Conservation (phyloP, 495 filamentous ascomycete genomes). For the Chlorociboria aeruginascens region DNA sequence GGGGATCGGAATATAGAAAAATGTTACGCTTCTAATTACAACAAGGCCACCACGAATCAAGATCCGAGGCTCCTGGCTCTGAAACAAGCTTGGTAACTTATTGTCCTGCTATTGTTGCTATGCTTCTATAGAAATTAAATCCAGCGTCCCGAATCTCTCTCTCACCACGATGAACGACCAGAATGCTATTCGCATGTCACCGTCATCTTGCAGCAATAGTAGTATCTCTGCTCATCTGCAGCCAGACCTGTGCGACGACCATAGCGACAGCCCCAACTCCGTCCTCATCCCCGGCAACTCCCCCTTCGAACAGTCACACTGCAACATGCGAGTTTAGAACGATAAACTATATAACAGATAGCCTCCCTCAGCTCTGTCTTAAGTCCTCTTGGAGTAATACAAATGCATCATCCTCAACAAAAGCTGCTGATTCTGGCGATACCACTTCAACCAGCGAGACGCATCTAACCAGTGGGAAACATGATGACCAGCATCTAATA, state of each 20-base stretch:
- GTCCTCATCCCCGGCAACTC: not conserved
- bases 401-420: constrained; percentile 3
- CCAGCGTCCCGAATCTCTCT: not conserved
- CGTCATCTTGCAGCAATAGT: constrained; percentile 11
- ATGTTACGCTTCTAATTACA: no score
- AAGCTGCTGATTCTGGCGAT: not conserved
- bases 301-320: not conserved
- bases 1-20: no score
- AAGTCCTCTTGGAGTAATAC: constrained; percentile 9
- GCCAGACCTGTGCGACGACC: constrained; percentile 8
- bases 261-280: constrained; percentile 12
- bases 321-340: constrained; percentile 51
- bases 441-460: constrained; percentile 3
- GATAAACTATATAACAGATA: constrained; percentile 73
- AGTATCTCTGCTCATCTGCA: constrained; percentile 11
- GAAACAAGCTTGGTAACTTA: no score
- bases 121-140: no score
- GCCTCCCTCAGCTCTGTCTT: constrained; percentile 62
- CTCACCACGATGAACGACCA: constrained; percentile 5
- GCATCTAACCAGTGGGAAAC: not conserved
- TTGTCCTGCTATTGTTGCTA: no score
- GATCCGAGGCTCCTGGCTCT: no score
- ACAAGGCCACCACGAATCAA: no score
- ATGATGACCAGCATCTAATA: no score
- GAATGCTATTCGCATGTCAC: constrained; percentile 18